Evolutionary conservation across 441 rosid genomes (phyloP).

Genomic region (Erodium trifolium): DNA sequence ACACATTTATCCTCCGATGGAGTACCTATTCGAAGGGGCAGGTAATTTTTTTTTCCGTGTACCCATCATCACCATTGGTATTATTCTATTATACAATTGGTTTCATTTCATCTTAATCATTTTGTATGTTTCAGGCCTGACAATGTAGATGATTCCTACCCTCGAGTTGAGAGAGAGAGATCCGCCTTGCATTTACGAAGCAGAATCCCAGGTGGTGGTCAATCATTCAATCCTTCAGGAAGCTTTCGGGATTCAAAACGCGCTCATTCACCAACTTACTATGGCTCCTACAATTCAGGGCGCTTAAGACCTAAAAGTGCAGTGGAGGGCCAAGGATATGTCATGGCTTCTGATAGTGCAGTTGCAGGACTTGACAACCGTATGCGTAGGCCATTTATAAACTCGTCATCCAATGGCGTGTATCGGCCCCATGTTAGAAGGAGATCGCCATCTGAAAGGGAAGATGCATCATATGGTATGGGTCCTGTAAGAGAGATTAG

Average conservation of each 20-base stretch:
- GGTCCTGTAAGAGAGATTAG: conserved; percentile 28
- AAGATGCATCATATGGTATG: conserved; percentile 22
- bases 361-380: conserved; percentile 29
- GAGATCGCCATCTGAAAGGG: conserved; percentile 25
- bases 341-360: conserved; percentile 18
- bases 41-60: conserved; percentile 23
- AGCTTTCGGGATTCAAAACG: conserved; percentile 29
- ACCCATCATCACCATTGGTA: neutral
- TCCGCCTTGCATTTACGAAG: no score
- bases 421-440: conserved; percentile 26
- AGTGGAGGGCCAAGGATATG: conserved; percentile 2
- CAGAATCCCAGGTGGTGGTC: conserved; percentile 25
- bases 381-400: conserved; percentile 26
- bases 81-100: neutral
- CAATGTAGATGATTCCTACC: conserved; percentile 18
- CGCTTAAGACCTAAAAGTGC: conserved; percentile 29
- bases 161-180: conserved; percentile 7
- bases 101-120: conserved; percentile 11
- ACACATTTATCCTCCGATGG: neutral
- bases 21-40: conserved; percentile 22
- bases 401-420: conserved; percentile 24
- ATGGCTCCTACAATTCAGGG: conserved; percentile 23
- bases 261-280: conserved; percentile 21
- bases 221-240: conserved; percentile 19
- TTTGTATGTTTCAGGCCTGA: conserved; percentile 26